phyloP scores from a whole-genome alignment of 352 stramenopile species.

The Elongisporangium anandrum region DNA sequence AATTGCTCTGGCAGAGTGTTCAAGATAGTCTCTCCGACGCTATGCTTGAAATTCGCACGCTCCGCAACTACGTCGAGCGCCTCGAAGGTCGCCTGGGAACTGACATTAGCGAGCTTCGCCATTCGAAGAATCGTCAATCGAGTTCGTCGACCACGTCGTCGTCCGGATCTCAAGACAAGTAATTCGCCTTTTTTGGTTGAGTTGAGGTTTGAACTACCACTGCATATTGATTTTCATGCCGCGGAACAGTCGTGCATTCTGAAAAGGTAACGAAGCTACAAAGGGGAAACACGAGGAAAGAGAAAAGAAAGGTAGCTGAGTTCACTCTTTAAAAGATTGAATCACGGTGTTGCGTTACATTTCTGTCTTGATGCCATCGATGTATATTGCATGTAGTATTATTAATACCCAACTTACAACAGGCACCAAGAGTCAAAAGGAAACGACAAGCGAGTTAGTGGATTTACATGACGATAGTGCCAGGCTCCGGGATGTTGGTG shows the following conservation, averaged over 20 bases:
- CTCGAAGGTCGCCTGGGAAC: conserved; percentile 57
- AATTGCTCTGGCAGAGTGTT: conserved; percentile 23
- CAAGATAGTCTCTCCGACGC: conserved; percentile 38
- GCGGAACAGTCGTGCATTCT: not conserved
- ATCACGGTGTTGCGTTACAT: not conserved
- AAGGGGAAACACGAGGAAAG: not conserved
- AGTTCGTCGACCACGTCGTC: conserved; percentile 53
- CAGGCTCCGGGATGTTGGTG: conserved; percentile 74
- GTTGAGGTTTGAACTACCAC: conserved; percentile 1
- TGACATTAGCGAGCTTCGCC: conserved; percentile 36
- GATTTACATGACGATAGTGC: conserved; percentile 86
- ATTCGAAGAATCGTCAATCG: conserved; percentile 23
- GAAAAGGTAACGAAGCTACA: not conserved
- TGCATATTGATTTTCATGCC: not conserved
- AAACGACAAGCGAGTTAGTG: conserved; percentile 1
- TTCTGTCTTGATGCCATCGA: conserved; percentile 14
- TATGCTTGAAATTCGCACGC: conserved; percentile 53
- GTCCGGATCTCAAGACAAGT: conserved; percentile 29
- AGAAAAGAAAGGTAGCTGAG: conserved; percentile 15
- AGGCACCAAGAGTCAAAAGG: conserved; percentile 6
- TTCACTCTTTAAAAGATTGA: not conserved
- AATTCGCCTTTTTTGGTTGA: conserved; percentile 12
- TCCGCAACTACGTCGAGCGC: conserved; percentile 52
- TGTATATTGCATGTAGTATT: not conserved
- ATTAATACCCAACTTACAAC: not conserved